Base-by-base conservation (phyloP, 139 green algal genomes). In the Pseudopediastrum boryanum region DNA sequence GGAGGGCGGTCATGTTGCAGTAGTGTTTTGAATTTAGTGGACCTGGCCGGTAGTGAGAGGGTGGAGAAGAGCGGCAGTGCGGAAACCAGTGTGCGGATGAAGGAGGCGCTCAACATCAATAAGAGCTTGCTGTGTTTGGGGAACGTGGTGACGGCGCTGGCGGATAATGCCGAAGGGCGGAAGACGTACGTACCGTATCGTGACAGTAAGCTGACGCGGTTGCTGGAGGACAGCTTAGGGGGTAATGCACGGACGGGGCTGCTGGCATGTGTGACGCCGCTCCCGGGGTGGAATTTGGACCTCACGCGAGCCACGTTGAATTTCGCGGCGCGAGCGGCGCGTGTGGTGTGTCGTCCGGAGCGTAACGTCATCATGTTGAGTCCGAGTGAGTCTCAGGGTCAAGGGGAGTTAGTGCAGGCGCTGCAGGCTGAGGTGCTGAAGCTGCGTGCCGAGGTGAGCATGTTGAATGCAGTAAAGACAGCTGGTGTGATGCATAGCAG, bases 11-110 rank as follows among this genome's bases (percentile, higher is more conserved):
- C n/a, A n/a, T n/a, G n/a, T n/a, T n/a, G n/a, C n/a, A n/a, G n/a
- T n/a, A n/a, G n/a, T n/a, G n/a, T n/a, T n/a, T 86, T 98, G 23
- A 94, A 97, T 77, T 64, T 98, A 69, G 93, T 98, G 44, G 94
- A 98, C 72, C 84, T 98, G 43, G 94, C 94, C 4, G 94, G 94
- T 31, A 89, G 69, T 62, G 94, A 97, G 88, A 85, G 94, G 23
- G 65, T 94, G 2, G 76, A 63, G 56, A 84, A 83, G 71, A 87
- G 78, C 1, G 80, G 82, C 36, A 80, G 74, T 35, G 36, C 29
- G 3, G 74, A 73, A 25, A 70, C 71, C 64, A 85, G 69, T 80
- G 84, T 58, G 86, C 81, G 85, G 42, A 80, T 95, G 36, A 90
- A 89, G 62, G 91, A 95, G 80, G 91, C 91, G 42, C 90, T 94